phyloP scores from a whole-genome alignment of 148 eudicot genomes.

The Cornus florida region DNA sequence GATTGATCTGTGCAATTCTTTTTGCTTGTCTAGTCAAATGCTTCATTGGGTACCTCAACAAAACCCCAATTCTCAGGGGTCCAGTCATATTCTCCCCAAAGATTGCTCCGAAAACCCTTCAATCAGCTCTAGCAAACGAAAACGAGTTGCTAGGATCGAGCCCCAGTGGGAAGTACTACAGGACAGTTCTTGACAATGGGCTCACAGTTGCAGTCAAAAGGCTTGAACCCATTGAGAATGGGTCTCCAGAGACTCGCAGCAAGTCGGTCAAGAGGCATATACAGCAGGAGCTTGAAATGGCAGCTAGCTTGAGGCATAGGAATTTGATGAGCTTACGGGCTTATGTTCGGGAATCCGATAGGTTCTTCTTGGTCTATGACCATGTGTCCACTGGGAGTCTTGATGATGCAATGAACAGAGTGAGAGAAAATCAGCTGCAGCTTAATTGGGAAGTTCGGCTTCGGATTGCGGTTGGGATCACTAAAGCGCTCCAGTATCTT shows the following conservation, averaged over 20 bases:
- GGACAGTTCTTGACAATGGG: conserved; percentile 70
- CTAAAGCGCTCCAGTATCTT: conserved; percentile 72
- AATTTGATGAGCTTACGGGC: conserved; percentile 85
- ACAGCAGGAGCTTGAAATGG: conserved; percentile 61
- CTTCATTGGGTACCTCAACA: conserved; percentile 50
- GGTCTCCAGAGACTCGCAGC: conserved; percentile 28
- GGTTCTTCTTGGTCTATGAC: conserved; percentile 67
- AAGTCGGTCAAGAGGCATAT: conserved; percentile 59
- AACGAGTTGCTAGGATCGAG: conserved; percentile 61
- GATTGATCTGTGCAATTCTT: conserved; percentile 49
- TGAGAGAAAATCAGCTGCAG: conserved; percentile 58
- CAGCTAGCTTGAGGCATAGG: conserved; percentile 69
- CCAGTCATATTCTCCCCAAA: conserved; percentile 82
- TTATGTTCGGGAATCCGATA: conserved; percentile 54
- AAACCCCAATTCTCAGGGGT: conserved; percentile 70
- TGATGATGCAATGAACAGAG: conserved; percentile 61
- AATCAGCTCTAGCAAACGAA: conserved; percentile 54
- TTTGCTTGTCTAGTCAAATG: conserved; percentile 52
- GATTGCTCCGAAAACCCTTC: conserved; percentile 60
- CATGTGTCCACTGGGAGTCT: conserved; percentile 73
- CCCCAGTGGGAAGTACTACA: conserved; percentile 59
- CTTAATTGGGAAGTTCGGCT: conserved; percentile 80
- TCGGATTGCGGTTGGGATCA: conserved; percentile 78
- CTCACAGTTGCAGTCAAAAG: conserved; percentile 72
- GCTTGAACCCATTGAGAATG: conserved; percentile 52